Conservation (phyloP, 805 yeast species). For the Debaryomyces tyrocola region DNA sequence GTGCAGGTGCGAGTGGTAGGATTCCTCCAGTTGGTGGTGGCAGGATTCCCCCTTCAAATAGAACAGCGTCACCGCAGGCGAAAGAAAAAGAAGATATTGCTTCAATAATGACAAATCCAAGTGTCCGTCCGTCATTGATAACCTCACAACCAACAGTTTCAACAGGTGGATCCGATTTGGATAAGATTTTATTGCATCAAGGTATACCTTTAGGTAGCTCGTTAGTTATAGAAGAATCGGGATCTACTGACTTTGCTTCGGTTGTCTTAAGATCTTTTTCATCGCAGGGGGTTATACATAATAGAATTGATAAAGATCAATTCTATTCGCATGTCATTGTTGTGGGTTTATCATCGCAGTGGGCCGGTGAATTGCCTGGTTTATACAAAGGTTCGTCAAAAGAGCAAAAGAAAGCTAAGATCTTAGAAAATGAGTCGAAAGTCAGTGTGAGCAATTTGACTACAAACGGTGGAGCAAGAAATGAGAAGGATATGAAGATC, state of each 20-base stretch:
- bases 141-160: constrained; percentile 77
- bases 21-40: constrained; percentile 4
- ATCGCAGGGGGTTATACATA: constrained; percentile 74
- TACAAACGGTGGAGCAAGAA: constrained; percentile 5
- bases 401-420: constrained; percentile 62
- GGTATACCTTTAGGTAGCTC: constrained; percentile 83
- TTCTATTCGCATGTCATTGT: constrained; percentile 62
- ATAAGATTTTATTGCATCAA: constrained; percentile 70
- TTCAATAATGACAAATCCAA: constrained; percentile 42
- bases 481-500: constrained; percentile 62
- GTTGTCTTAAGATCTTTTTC: constrained; percentile 68
- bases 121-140: constrained; percentile 71
- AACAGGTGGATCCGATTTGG: constrained; percentile 77
- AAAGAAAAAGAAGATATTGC: constrained; percentile 4
- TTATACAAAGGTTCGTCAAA: constrained; percentile 65
- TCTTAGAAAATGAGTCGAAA: constrained; percentile 57
- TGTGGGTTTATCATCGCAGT: constrained; percentile 54
- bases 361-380: constrained; percentile 78
- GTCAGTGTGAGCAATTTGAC: constrained; percentile 65
- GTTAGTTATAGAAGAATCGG: constrained; percentile 74
- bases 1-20: constrained; percentile 4
- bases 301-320: constrained; percentile 40
- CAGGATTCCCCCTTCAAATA: constrained; percentile 4
- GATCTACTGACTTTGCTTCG: constrained; percentile 84
- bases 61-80: not conserved